Evolutionary conservation across 2,329 filamentous ascomycete species (phyloP).

Genomic region (Colletotrichum musicola): DNA sequence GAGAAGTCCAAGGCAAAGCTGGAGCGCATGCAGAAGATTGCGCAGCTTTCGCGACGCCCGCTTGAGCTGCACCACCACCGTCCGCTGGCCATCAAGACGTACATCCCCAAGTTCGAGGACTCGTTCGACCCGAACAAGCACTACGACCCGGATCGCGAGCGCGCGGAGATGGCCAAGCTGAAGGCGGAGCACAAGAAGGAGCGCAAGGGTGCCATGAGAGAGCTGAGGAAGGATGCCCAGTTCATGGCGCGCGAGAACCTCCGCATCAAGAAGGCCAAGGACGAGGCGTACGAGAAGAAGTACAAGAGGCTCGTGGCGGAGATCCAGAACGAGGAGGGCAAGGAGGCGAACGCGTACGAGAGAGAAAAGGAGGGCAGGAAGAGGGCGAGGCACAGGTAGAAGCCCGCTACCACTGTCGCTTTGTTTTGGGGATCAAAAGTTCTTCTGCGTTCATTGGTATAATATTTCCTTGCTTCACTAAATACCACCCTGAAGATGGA

Average conservation of each 20-base stretch:
- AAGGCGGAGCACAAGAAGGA: conserved; percentile 94
- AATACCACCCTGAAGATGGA: conserved; percentile 29
- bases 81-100: conserved; percentile 87
- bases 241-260: conserved; percentile 94
- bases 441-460: conserved; percentile 25
- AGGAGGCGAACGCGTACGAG: conserved; percentile 89
- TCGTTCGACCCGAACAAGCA: conserved; percentile 94
- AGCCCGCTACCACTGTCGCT: background rate
- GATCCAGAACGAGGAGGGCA: conserved; percentile 94
- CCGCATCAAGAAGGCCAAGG: conserved; percentile 91
- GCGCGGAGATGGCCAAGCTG: conserved; percentile 86
- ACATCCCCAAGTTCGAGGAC: conserved; percentile 96
- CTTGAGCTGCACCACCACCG: conserved; percentile 91
- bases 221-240: conserved; percentile 93
- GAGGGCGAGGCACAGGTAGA: conserved; percentile 60
- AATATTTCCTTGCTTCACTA: conserved; percentile 29
- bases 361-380: conserved; percentile 84
- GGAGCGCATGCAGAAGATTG: conserved; percentile 67
- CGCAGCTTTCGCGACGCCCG: conserved; percentile 78
- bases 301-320: conserved; percentile 91
- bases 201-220: conserved; percentile 92
- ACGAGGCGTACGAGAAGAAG: conserved; percentile 96
- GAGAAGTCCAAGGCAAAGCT: conserved; percentile 61
- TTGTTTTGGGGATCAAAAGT: conserved; percentile 23
- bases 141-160: conserved; percentile 95